These are phyloP conservation scores for Penicillium alfredii DNA, from an alignment of 495 filamentous ascomycete species.

Conservation along the genomic window DNA sequence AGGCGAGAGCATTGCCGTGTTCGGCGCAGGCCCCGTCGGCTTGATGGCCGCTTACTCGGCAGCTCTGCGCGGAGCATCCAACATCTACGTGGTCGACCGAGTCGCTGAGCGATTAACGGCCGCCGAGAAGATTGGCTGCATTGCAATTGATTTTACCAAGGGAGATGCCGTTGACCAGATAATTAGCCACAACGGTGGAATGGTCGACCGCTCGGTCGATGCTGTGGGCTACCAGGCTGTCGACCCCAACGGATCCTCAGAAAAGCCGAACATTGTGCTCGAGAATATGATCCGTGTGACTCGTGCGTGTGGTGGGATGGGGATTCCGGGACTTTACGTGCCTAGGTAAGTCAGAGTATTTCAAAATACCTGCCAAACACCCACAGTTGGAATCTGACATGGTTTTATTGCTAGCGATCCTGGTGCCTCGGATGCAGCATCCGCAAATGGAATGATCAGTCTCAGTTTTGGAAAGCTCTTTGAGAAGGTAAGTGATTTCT, in stretches of 20 bases:
- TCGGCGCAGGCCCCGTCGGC: constrained; percentile 48
- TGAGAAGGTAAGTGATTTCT: constrained; percentile 43
- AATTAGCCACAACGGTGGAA: constrained; percentile 29
- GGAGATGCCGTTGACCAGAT: constrained; percentile 36
- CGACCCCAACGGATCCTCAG: constrained; percentile 33
- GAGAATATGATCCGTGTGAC: constrained; percentile 46
- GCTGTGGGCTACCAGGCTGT: constrained; percentile 51
- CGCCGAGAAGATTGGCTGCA: constrained; percentile 48
- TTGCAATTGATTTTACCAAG: constrained; percentile 33
- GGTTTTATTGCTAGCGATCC: constrained; percentile 24
- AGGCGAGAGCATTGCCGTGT: constrained; percentile 51
- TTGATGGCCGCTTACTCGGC: constrained; percentile 54
- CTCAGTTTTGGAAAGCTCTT: constrained; percentile 56
- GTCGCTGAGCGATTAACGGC: constrained; percentile 46
- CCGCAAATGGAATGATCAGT: constrained; percentile 48
- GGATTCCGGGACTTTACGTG: constrained; percentile 42
- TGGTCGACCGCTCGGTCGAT: constrained; percentile 50
- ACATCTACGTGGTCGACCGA: constrained; percentile 50
- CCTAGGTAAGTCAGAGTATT: constrained; percentile 27
- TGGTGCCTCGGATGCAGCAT: constrained; percentile 40
- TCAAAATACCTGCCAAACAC: no score
- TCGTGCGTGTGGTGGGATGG: constrained; percentile 42
- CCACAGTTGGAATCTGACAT: constrained; percentile 1
- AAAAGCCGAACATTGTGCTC: constrained; percentile 40
- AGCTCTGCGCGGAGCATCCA: constrained; percentile 45